Evolutionary conservation across 2,329 filamentous ascomycete genomes (phyloP).

Genomic region (Neobulgaria alba): DNA sequence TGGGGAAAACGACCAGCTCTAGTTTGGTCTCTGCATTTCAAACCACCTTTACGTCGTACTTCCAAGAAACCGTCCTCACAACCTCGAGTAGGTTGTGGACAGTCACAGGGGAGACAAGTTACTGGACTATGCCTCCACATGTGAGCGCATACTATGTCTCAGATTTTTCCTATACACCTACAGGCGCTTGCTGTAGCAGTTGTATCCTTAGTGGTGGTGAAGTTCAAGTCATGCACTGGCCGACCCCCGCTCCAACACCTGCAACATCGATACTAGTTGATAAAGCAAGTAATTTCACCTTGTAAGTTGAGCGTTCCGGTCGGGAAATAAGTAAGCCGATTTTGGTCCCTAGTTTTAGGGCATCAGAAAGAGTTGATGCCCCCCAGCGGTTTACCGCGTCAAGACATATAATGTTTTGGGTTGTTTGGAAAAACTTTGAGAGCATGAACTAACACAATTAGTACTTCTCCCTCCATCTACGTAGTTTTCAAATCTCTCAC

Average conservation of each 20-base stretch:
- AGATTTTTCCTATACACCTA: constrained; percentile 16
- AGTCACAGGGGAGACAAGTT: background rate
- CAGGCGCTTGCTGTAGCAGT: constrained; percentile 2
- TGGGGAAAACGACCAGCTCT: background rate
- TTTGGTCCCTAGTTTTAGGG: no score
- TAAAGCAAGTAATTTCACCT: background rate
- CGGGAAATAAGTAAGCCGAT: no score
- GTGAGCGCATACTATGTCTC: background rate
- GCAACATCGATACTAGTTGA: constrained; percentile 1
- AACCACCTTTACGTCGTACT: background rate
- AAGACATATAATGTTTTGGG: no score
- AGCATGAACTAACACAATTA: background rate
- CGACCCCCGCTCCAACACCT: constrained; percentile 2
- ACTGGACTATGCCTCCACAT: background rate
- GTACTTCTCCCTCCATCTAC: constrained; percentile 2
- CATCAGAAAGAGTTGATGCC: no score
- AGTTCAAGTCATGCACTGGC: constrained; percentile 1
- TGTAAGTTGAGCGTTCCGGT: background rate
- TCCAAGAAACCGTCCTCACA: no score
- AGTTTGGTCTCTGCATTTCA: background rate
- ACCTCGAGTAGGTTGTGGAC: background rate
- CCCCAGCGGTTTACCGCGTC: no score
- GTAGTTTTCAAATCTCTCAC: constrained; percentile 1
- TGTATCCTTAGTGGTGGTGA: background rate
- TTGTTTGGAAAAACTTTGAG: no score